These are phyloP conservation scores for Talaromyces sp. DNA, from an alignment of 2,329 filamentous ascomycete species.

Conservation along the genomic window DNA sequence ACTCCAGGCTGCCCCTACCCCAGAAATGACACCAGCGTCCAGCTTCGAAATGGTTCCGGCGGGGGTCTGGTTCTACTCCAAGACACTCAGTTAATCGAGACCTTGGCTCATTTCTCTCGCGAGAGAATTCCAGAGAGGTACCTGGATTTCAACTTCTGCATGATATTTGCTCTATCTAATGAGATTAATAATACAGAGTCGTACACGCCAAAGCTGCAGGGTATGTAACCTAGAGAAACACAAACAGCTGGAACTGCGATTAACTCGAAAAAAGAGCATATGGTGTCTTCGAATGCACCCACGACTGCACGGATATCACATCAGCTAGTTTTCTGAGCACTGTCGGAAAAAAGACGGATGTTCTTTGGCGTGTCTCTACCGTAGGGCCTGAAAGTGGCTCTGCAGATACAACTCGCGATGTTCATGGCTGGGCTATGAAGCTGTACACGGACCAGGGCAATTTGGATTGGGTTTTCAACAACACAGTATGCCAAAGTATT, in stretches of 20 bases:
- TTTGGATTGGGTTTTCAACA: slow-evolving; percentile 11
- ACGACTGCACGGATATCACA: slow-evolving; percentile 54
- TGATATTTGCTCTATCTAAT: not conserved
- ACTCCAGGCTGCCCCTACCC: slow-evolving; percentile 19
- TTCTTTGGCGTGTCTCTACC: slow-evolving; percentile 45
- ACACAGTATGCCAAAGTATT: slow-evolving; percentile 2
- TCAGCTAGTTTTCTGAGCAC: slow-evolving; percentile 50
- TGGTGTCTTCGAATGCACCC: slow-evolving; percentile 57
- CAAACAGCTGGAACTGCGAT: not conserved
- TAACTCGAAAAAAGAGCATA: slow-evolving; percentile 32
- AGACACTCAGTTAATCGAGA: slow-evolving; percentile 59
- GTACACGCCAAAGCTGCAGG: slow-evolving; percentile 57
- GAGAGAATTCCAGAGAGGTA: slow-evolving; percentile 57
- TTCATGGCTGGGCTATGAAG: slow-evolving; percentile 48
- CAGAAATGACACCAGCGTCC: slow-evolving; percentile 19
- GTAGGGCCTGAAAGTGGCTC: slow-evolving; percentile 44
- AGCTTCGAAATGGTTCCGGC: slow-evolving; percentile 20
- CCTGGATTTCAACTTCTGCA: not conserved
- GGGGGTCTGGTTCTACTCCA: slow-evolving; percentile 44
- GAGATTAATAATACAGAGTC: slow-evolving; percentile 25
- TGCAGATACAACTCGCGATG: slow-evolving; percentile 46
- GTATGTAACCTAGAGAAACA: not conserved
- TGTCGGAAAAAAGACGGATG: slow-evolving; percentile 51
- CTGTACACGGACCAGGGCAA: slow-evolving; percentile 49
- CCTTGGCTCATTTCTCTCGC: slow-evolving; percentile 56